Conservation (phyloP, 179 eudicot genomes). For the Patellifolia procumbens region DNA sequence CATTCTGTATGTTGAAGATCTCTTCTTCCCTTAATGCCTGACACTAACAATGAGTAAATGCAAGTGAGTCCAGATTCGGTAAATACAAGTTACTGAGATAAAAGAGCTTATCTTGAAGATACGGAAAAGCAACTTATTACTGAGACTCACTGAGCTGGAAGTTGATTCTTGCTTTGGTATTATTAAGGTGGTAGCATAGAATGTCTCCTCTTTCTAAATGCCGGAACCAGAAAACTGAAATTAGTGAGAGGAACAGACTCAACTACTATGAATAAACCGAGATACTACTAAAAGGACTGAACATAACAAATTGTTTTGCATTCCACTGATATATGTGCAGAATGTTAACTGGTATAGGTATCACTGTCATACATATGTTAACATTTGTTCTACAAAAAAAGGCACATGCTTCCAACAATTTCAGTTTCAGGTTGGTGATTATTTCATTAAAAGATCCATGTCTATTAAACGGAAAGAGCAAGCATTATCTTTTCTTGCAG, state of each 20-base stretch:
- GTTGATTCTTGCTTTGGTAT: slow-evolving; percentile 77
- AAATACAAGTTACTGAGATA: slow-evolving; percentile 10
- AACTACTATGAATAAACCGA: no score
- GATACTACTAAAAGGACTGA: not conserved
- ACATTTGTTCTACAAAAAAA: no score
- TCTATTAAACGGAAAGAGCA: not conserved
- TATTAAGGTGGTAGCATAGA: slow-evolving; percentile 64
- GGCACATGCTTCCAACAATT: not conserved
- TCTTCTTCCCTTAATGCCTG: slow-evolving; percentile 75
- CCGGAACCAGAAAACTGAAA: slow-evolving; percentile 13
- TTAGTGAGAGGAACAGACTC: slow-evolving; percentile 8
- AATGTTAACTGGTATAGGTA: no score
- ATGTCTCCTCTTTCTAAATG: slow-evolving; percentile 53
- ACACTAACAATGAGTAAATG: slow-evolving; percentile 51
- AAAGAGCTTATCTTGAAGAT: slow-evolving; percentile 12
- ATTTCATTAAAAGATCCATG: not conserved
- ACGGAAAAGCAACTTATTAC: slow-evolving; percentile 8
- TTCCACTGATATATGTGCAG: not conserved
- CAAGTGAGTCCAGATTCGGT: slow-evolving; percentile 11
- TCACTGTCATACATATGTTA: not conserved
- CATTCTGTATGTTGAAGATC: slow-evolving; percentile 66
- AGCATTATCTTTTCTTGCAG: not conserved
- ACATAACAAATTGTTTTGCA: not conserved
- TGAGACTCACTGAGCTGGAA: slow-evolving; percentile 64
- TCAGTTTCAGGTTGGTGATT: not conserved